These are phyloP conservation scores for Botrytis aclada DNA, from an alignment of 2,329 filamentous ascomycete genomes.

Conservation along the genomic window DNA sequence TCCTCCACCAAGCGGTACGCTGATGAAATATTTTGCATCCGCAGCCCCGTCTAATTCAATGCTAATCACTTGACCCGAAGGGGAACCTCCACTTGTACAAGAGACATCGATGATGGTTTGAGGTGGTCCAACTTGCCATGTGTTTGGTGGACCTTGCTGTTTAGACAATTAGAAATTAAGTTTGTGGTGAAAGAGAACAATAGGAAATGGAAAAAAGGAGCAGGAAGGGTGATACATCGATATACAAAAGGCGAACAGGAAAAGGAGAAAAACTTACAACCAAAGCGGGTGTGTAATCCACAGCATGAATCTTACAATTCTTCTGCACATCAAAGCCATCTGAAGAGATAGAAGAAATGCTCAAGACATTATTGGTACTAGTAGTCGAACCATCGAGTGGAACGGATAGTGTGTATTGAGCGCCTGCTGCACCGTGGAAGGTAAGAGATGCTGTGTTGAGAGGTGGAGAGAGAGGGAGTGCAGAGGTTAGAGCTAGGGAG, in stretches of 20 bases:
- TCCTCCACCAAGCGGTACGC: constrained; percentile 29
- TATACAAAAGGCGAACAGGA: background rate
- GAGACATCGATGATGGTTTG: constrained; percentile 29
- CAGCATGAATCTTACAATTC: constrained; percentile 29
- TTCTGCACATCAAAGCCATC: constrained; percentile 21
- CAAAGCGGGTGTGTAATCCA: constrained; percentile 27
- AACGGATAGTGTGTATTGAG: constrained; percentile 27
- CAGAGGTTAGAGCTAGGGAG: constrained; percentile 24
- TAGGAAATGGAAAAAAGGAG: background rate
- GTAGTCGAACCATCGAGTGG: constrained; percentile 26
- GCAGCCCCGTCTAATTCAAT: constrained; percentile 33
- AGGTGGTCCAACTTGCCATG: constrained; percentile 33
- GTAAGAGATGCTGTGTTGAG: constrained; percentile 19
- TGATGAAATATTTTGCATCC: constrained; percentile 29
- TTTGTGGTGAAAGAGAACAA: background rate
- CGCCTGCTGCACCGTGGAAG: constrained; percentile 32
- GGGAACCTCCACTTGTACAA: constrained; percentile 19
- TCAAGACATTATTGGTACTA: constrained; percentile 22
- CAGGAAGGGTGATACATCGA: background rate
- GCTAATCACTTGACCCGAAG: constrained; percentile 20
- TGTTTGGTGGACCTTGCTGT: constrained; percentile 22
- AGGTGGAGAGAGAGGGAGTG: constrained; percentile 22
- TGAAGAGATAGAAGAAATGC: constrained; percentile 22
- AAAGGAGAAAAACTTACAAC: constrained; percentile 18
- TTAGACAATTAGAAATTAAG: background rate